Conservation (phyloP, 1,284 basidiomycete genomes). For the Ganoderma multipileum region DNA sequence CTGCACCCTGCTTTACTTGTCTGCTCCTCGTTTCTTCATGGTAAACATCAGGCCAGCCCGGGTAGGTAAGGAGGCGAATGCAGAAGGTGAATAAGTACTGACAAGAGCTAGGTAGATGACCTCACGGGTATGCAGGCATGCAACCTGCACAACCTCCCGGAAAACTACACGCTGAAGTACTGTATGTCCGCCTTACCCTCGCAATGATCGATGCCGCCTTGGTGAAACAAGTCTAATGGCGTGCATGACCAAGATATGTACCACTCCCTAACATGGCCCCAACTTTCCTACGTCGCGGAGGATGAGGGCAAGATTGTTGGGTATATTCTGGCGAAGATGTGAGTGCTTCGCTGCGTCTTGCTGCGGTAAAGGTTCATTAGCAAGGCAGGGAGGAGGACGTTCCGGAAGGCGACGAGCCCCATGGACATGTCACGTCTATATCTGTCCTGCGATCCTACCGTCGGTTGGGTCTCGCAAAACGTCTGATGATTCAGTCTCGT, state of each 20-base stretch:
- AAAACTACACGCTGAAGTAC: constrained; percentile 88
- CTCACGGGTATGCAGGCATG: constrained; percentile 91
- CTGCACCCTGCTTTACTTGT: not conserved
- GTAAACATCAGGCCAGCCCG: constrained; percentile 68
- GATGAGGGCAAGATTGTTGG: constrained; percentile 93
- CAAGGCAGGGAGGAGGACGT: constrained; percentile 73
- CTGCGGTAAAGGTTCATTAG: constrained; percentile 11
- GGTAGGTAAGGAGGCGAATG: constrained; percentile 45
- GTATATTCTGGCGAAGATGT: constrained; percentile 96
- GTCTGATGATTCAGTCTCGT: constrained; percentile 90
- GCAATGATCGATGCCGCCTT: not conserved
- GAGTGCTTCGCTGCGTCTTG: constrained; percentile 31
- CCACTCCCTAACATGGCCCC: constrained; percentile 91
- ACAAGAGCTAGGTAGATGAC: constrained; percentile 60
- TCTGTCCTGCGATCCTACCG: constrained; percentile 88
- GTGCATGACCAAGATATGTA: constrained; percentile 72
- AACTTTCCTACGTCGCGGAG: constrained; percentile 93
- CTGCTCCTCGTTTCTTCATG: constrained; percentile 5
- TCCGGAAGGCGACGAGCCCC: constrained; percentile 63
- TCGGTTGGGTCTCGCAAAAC: constrained; percentile 86
- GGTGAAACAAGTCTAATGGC: not conserved
- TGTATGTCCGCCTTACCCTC: constrained; percentile 58
- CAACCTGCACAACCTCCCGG: constrained; percentile 87
- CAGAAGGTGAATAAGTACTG: constrained; percentile 4
- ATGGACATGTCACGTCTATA: constrained; percentile 93